phyloP scores from a whole-genome alignment of 306 rosid genomes.

The Cucurbita ficifolia region DNA sequence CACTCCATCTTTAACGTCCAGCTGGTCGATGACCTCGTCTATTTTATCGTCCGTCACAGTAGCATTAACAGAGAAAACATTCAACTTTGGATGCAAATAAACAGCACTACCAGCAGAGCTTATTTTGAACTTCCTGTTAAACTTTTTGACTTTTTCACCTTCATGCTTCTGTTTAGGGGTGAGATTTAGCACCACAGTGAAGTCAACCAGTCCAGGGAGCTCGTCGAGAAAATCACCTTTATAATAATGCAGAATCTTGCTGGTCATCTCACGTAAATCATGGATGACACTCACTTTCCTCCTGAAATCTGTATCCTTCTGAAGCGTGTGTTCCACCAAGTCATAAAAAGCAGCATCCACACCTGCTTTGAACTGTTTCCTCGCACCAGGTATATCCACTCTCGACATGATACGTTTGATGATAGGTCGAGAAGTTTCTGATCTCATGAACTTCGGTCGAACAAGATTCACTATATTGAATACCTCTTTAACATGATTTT shows the following conservation, averaged over 20 bases:
- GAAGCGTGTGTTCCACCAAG: conserved; percentile 62
- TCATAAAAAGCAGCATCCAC: conserved; percentile 39
- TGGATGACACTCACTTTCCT: conserved; percentile 67
- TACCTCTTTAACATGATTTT: conserved; percentile 84
- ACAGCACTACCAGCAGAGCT: conserved; percentile 66
- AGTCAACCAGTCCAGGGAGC: conserved; percentile 87
- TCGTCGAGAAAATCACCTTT: conserved; percentile 95
- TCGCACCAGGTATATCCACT: conserved; percentile 38
- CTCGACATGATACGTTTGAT: conserved; percentile 59
- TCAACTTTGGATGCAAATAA: conserved; percentile 66
- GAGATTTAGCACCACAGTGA: conserved; percentile 58
- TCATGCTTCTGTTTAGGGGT: conserved; percentile 46
- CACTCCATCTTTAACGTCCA: conserved; percentile 60
- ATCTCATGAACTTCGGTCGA: conserved; percentile 57
- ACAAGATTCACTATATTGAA: conserved; percentile 74
- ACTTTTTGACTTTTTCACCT: conserved; percentile 28
- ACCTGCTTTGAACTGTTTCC: conserved; percentile 29
- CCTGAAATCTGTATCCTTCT: conserved; percentile 65
- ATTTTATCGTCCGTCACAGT: conserved; percentile 26
- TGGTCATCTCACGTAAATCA: conserved; percentile 88
- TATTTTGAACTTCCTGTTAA: conserved; percentile 44
- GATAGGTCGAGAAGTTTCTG: conserved; percentile 51
- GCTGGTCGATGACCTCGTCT: conserved; percentile 38
- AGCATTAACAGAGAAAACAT: conserved; percentile 26
- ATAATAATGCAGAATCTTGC: conserved; percentile 73